Conservation (phyloP, 2,329 filamentous ascomycete genomes). For the Paracoccidioides brasiliensis region DNA sequence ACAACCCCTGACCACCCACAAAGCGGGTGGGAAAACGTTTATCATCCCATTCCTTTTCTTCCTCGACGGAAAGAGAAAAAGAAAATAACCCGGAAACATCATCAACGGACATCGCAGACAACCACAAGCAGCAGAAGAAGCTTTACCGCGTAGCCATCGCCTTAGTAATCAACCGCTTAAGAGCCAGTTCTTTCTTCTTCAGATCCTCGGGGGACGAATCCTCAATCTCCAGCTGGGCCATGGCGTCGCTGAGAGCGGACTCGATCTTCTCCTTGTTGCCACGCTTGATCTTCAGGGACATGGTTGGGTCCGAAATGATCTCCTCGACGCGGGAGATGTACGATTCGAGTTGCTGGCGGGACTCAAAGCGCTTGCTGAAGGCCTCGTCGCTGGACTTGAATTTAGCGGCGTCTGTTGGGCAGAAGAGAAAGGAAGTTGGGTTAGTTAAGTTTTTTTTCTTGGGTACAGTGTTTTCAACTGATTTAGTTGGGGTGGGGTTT, state of each 20-base stretch:
- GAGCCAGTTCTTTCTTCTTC: slow-evolving; percentile 98
- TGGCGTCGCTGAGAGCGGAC: slow-evolving; percentile 88
- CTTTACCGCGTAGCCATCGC: slow-evolving; percentile 82
- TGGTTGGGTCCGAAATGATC: slow-evolving; percentile 90
- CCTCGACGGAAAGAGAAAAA: neutral
- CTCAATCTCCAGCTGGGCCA: slow-evolving; percentile 93
- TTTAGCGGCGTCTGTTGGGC: slow-evolving; percentile 64
- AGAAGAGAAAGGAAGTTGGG: slow-evolving; percentile 7
- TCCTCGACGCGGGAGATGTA: slow-evolving; percentile 99
- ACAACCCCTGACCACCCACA: neutral
- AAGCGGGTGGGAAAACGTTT: neutral
- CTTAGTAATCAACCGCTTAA: slow-evolving; percentile 98
- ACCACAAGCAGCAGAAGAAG: neutral
- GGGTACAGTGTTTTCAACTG: neutral
- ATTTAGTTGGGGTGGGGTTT: neutral
- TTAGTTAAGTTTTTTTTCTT: slow-evolving; percentile 10
- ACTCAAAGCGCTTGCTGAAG: slow-evolving; percentile 99
- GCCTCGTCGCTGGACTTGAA: slow-evolving; percentile 98
- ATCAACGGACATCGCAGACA: neutral
- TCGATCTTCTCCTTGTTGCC: slow-evolving; percentile 99
- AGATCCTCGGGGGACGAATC: slow-evolving; percentile 85
- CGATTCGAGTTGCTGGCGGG: slow-evolving; percentile 96
- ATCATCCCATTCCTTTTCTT: neutral
- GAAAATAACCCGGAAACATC: neutral
- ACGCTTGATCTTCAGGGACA: slow-evolving; percentile 96